phyloP scores from a whole-genome alignment of 257 asterid genomes.

The Hygrophila difformis region DNA sequence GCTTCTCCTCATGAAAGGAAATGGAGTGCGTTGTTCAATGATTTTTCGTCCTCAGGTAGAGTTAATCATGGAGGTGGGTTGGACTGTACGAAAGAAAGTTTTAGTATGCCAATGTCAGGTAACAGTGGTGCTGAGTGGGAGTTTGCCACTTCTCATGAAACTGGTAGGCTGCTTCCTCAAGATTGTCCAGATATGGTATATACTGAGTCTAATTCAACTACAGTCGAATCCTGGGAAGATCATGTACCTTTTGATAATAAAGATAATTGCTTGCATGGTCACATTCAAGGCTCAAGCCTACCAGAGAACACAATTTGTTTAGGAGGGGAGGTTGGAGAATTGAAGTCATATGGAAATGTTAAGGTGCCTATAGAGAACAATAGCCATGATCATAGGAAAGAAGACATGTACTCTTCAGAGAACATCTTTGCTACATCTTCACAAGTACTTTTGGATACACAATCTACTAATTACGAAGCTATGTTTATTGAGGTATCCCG shows the following conservation, averaged over 20 bases:
- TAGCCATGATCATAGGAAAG: constrained; percentile 5
- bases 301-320: constrained; percentile 3
- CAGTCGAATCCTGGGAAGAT: constrained; percentile 20
- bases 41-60: constrained; percentile 19
- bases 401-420: constrained; percentile 6
- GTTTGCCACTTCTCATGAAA: constrained; percentile 13
- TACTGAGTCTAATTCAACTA: constrained; percentile 17
- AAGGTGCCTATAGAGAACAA: constrained; percentile 14
- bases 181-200: constrained; percentile 15
- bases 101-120: neutral
- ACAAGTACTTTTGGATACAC: neutral
- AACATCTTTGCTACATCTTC: neutral
- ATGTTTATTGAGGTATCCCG: constrained; percentile 30
- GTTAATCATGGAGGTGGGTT: neutral
- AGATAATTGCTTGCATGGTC: too few relatives aligned
- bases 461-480: constrained; percentile 17
- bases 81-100: neutral
- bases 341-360: constrained; percentile 8
- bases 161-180: constrained; percentile 17
- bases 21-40: constrained; percentile 43
- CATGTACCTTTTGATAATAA: too few relatives aligned
- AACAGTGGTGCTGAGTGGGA: constrained; percentile 15
- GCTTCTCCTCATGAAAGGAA: constrained; percentile 18
- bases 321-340: constrained; percentile 1
- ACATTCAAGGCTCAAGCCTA: too few relatives aligned